phyloP scores from a whole-genome alignment of 164 flowering plant genomes.

The Platanus orientalis region DNA sequence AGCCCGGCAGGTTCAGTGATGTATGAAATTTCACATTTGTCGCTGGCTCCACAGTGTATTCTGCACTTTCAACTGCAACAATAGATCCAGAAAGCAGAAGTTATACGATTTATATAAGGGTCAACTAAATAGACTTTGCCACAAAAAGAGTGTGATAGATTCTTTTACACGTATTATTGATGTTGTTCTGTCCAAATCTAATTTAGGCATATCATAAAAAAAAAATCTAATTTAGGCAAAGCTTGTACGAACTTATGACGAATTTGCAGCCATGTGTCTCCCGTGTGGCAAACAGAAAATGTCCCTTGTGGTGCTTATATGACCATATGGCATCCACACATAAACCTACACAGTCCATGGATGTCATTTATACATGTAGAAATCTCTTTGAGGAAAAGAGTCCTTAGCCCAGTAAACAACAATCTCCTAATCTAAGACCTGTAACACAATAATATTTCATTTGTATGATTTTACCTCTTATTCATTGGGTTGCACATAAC shows the following conservation, averaged over 20 bases:
- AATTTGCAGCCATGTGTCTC: background rate
- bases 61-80: constrained; percentile 43
- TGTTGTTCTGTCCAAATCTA: background rate
- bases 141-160: background rate
- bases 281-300: background rate
- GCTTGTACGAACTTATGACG: background rate
- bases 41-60: constrained; percentile 50
- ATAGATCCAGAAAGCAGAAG: background rate
- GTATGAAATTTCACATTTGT: constrained; percentile 71
- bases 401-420: no score
- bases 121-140: background rate
- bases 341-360: background rate
- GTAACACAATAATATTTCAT: no score
- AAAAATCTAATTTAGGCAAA: background rate
- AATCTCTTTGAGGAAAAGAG: no score
- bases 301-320: background rate
- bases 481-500: no score
- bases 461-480: no score
- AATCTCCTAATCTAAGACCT: no score
- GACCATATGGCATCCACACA: background rate
- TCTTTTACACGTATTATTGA: no score
- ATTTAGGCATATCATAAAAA: no score
- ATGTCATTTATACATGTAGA: no score
- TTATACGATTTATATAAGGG: background rate
- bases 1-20: constrained; percentile 56